Evolutionary conservation across 441 rosid species (phyloP).

Genomic region (Pelargonium cotyledonis): DNA sequence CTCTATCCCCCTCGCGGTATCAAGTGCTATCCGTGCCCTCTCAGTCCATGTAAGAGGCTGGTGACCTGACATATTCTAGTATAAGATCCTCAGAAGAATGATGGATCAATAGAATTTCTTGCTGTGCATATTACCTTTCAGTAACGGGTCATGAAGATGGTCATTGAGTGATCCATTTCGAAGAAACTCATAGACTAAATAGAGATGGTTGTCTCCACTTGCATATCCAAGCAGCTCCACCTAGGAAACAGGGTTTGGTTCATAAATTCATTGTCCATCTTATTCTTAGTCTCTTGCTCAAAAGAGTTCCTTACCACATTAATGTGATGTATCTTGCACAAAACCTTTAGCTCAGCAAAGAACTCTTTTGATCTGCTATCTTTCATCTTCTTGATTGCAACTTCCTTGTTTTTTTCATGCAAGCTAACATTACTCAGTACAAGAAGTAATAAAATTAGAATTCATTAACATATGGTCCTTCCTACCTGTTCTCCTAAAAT

Average conservation of each 20-base stretch:
- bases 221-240: constrained; percentile 40
- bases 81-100: constrained; percentile 12
- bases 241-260: constrained; percentile 17
- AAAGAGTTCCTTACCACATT: constrained; percentile 28
- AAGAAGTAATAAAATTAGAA: background rate
- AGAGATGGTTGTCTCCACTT: constrained; percentile 27
- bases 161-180: constrained; percentile 32
- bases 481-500: constrained; percentile 21
- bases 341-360: constrained; percentile 31
- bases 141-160: constrained; percentile 27
- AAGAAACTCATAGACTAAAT: constrained; percentile 32
- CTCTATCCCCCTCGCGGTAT: constrained; percentile 37
- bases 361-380: constrained; percentile 28
- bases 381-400: constrained; percentile 39
- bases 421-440: background rate
- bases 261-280: background rate
- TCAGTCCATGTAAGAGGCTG: constrained; percentile 34
- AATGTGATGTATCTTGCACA: constrained; percentile 35
- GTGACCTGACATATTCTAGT: constrained; percentile 23
- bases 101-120: no score
- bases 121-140: no score
- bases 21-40: constrained; percentile 32
- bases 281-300: background rate
- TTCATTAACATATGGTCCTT: background rate
- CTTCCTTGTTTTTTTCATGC: constrained; percentile 23